Base-by-base conservation (phyloP, 768 basidiomycete genomes). In the Boletus coccyginus region DNA sequence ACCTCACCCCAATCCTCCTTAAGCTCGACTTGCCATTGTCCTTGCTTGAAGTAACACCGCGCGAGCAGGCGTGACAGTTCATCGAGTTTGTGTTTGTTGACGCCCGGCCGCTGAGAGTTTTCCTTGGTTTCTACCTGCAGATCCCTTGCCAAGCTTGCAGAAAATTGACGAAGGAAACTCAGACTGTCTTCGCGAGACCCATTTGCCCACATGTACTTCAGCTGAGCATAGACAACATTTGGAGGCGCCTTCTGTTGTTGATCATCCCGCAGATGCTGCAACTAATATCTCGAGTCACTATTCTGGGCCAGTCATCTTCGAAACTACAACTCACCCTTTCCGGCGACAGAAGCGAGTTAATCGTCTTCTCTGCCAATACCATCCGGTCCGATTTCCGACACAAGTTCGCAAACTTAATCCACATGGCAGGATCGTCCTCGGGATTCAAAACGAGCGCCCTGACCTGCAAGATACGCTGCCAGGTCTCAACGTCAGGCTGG, bases 371-470 rank as follows among this genome's bases (percentile, higher is more conserved):
- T 0, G 96, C 95, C 48, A 99, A 76, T n/a, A 83, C 81, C 83
- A 98, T 92, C 7, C 97, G 86, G 48, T 96, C 94, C 17, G 85
- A 90, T 74, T 96, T 96, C 50, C 97, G 91, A 68, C 97, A 98
- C 1, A 98, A 77, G 65, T 99, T 98, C 3, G 96, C 93, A 66
- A 99, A 98, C 73, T 97, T 94, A 73, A 99, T 97, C 94, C 95
- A 98, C 86, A 97, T 98, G 45, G 90, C 83, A 43, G 91, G 92
- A 68, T 98, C 94, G 59, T 97, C 94, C 60, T 91, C 91, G 0
- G 97, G 96, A 43, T 85, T 90, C 29, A 98, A 78, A 21, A 99
- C 94, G 50, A 98, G 80, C 0, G 95, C 93, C 51, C 97, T 84
- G 47, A 99, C 94, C 77, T 98, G 96, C 10, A 99, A 77, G 52